Evolutionary conservation across 805 yeast species (phyloP).

Genomic region (Groenewaldozyma salmanticensis): DNA sequence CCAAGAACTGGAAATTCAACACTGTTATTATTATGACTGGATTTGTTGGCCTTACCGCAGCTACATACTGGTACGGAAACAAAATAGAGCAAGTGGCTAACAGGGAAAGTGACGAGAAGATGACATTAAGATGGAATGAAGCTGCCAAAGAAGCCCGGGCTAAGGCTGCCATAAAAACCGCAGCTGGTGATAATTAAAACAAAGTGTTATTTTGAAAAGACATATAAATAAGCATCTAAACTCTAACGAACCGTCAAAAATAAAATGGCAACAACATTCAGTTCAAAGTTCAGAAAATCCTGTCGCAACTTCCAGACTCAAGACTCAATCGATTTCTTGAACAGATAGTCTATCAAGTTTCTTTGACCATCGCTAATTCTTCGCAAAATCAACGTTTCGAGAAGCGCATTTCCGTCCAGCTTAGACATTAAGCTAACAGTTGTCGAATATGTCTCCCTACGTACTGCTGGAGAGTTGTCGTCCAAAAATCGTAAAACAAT

Average conservation of each 20-base stretch:
- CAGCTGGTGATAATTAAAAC: conserved; percentile 13
- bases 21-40: conserved; percentile 34
- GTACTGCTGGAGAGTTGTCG: conserved; percentile 19
- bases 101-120: conserved; percentile 30
- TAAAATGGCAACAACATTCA: too few species aligned
- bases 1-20: conserved; percentile 40
- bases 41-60: conserved; percentile 27
- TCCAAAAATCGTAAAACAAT: conserved; percentile 10
- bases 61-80: conserved; percentile 32
- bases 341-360: conserved; percentile 17
- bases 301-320: too few species aligned
- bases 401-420: conserved; percentile 8
- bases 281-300: too few species aligned
- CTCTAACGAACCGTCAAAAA: too few species aligned
- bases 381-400: conserved; percentile 7
- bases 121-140: conserved; percentile 37
- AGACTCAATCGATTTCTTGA: neutral
- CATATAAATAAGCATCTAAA: too few species aligned
- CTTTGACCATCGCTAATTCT: conserved; percentile 22
- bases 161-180: conserved; percentile 20
- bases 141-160: conserved; percentile 35
- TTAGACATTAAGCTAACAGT: conserved; percentile 6
- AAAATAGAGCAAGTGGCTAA: conserved; percentile 29
- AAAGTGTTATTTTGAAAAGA: neutral
- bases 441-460: conserved; percentile 24